Percentiles rank a stretch among this genome's conserved stretches.
These are phyloP conservation scores for Paracoccidioides lutzii DNA, from an alignment of 2,329 filamentous ascomycete genomes.

Conservation along the genomic window DNA sequence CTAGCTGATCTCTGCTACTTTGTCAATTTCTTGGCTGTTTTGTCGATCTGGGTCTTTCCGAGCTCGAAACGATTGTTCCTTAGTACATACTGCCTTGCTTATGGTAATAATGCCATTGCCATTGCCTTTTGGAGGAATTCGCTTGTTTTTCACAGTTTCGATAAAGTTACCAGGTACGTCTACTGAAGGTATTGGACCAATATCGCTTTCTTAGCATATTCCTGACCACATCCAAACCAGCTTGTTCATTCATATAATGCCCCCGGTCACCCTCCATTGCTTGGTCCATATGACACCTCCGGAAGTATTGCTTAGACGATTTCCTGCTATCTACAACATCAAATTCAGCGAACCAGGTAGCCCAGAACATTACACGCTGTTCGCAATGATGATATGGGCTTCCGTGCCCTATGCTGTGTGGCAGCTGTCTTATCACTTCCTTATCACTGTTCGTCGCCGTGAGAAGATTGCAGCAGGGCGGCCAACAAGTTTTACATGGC, in stretches of 20 bases:
- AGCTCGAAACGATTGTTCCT: slow-evolving; percentile 84
- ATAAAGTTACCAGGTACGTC: slow-evolving; percentile 73
- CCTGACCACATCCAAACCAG: slow-evolving; percentile 24
- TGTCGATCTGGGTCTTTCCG: slow-evolving; percentile 84
- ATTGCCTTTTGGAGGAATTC: slow-evolving; percentile 99
- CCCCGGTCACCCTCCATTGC: slow-evolving; percentile 83
- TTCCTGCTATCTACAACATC: slow-evolving; percentile 77
- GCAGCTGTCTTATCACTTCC: slow-evolving; percentile 85
- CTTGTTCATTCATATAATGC: slow-evolving; percentile 99
- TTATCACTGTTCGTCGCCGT: slow-evolving; percentile 87
- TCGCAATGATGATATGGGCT: slow-evolving; percentile 87
- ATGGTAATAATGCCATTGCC: slow-evolving; percentile 91
- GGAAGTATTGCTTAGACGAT: slow-evolving; percentile 53
- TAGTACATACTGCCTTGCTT: slow-evolving; percentile 79
- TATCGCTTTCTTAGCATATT: slow-evolving; percentile 10
- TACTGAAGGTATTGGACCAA: not conserved
- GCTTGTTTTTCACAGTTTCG: slow-evolving; percentile 93
- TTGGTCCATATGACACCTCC: slow-evolving; percentile 68
- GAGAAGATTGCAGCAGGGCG: slow-evolving; percentile 93
- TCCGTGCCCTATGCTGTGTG: slow-evolving; percentile 84
- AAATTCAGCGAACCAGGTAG: slow-evolving; percentile 56
- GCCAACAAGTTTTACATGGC: slow-evolving; percentile 94
- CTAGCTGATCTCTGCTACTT: slow-evolving; percentile 96
- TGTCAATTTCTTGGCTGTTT: slow-evolving; percentile 72
- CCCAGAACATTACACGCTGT: slow-evolving; percentile 63